Percentiles rank a stretch among this genome's conserved stretches.
Evolutionary conservation across 495 filamentous ascomycete genomes (phyloP).

Genomic region (Hypoxylon lenormandii): DNA sequence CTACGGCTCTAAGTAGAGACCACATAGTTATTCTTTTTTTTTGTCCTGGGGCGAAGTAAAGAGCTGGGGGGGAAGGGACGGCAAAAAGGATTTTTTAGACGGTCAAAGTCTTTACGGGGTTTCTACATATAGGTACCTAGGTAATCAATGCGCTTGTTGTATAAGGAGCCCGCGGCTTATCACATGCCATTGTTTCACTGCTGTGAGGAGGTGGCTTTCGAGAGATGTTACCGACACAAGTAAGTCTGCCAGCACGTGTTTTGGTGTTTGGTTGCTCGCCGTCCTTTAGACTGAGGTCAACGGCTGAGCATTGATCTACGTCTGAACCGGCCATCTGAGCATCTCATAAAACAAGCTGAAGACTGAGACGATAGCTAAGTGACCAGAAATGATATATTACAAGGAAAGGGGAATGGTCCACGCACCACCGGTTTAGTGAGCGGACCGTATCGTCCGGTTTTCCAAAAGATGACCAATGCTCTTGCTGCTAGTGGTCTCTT

Average conservation of each 20-base stretch:
- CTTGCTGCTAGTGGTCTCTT: too few relatives aligned
- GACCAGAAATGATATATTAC: too few relatives aligned
- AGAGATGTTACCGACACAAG: not conserved
- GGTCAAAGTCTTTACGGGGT: not conserved
- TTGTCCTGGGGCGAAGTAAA: not conserved
- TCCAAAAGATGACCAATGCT: too few relatives aligned
- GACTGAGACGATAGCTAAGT: too few relatives aligned
- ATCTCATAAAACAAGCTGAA: too few relatives aligned
- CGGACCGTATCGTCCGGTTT: too few relatives aligned
- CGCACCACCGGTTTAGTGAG: too few relatives aligned
- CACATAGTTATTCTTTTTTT: constrained; percentile 5
- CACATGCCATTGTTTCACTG: not conserved
- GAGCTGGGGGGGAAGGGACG: not conserved
- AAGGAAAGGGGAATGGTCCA: too few relatives aligned
- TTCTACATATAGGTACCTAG: not conserved
- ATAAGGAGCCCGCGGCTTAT: too few relatives aligned
- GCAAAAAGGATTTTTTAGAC: constrained; percentile 4
- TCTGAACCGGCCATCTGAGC: too few relatives aligned
- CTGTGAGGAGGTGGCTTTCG: not conserved
- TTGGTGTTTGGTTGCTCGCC: not conserved
- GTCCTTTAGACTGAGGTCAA: not conserved
- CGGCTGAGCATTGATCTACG: not conserved
- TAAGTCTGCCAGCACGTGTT: not conserved
- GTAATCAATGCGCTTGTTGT: not conserved
- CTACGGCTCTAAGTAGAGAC: constrained; percentile 10